Evolutionary conservation across 371 early-diverging fungal species (phyloP).

Genomic region (Mucor sp.): DNA sequence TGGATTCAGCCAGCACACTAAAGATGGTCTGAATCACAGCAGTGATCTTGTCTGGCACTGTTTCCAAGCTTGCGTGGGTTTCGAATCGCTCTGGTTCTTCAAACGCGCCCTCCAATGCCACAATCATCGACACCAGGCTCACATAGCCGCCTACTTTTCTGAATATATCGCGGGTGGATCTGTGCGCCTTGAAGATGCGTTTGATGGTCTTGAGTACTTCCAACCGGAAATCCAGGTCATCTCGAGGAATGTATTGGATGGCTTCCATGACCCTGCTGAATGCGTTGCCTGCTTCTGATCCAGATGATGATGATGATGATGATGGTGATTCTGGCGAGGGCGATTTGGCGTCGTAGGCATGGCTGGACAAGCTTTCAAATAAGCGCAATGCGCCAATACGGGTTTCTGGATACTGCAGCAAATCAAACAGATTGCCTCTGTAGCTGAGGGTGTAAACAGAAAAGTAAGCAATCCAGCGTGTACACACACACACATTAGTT

Average conservation of each 20-base stretch:
- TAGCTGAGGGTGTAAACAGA: conserved; percentile 18
- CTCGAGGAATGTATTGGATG: conserved; percentile 55
- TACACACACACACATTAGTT: background rate
- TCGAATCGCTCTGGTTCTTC: conserved; percentile 26
- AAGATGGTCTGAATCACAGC: conserved; percentile 54
- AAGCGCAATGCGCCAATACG: conserved; percentile 53
- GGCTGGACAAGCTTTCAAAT: conserved; percentile 57
- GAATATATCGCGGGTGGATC: conserved; percentile 55
- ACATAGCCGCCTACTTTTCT: conserved; percentile 68
- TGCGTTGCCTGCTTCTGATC: conserved; percentile 12
- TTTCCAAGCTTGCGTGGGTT: conserved; percentile 31
- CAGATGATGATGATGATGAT: background rate
- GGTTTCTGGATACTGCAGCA: conserved; percentile 57
- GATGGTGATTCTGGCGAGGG: too few species aligned
- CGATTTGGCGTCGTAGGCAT: conserved; percentile 23
- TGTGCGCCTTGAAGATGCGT: conserved; percentile 50
- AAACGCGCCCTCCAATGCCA: conserved; percentile 64
- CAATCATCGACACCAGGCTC: conserved; percentile 63
- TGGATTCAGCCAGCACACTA: conserved; percentile 57
- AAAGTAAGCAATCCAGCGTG: background rate
- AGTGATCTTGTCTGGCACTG: conserved; percentile 19
- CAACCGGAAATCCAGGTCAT: conserved; percentile 60
- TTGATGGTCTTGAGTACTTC: conserved; percentile 59
- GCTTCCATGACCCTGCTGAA: conserved; percentile 67
- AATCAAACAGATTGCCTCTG: conserved; percentile 62